Evolutionary conservation across 2,329 filamentous ascomycete species (phyloP), one percentile per base, ranked within the genome.

Genomic region (Pseudogymnoascus sp.): DNA sequence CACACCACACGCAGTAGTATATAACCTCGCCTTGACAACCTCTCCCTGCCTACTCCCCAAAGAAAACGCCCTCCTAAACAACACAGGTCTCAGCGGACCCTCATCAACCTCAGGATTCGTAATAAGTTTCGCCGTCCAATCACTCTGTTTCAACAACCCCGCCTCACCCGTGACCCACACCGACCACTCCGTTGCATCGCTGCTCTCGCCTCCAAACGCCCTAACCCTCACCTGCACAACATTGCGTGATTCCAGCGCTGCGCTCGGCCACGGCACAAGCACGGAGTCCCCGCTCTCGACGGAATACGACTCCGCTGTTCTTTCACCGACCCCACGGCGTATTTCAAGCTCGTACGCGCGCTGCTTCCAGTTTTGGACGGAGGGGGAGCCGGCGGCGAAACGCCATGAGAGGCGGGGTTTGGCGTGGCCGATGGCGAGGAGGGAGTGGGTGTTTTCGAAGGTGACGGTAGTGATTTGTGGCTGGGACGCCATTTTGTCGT

Each of bases 241-340:
- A 18, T 70, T 68, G 5, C 66, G 59, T 12, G 65, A 69, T 11
- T 47, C 30, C 2, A 72, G 63, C 15, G 68, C 62, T 12, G 65
- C 60, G 2, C 71, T 73, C 0, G 77, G 77, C 77, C 77, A 80
- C 0, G 74, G 72, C 0, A 77, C 71, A 0, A 75, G 70, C 4
- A 76, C 64, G 0, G 76, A 78, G 0, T 66, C 61, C 6, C 15
- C 18, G 33, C 47, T 58, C n/a, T 58, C 20, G 15, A 62, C 47
- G 4, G 39, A 5, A 33, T 53, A 53, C 2, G 47, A 33, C n/a
- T 53, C 47, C 7, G 2, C 28, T 3, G 15, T 9, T 33, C 9
- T 9, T 14, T 53, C n/a, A 2, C 25, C 47, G 2, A 11, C 8
- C 15, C 47, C 47, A 33, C 47, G 47, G 25, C n/a, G 25, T 33